Evolutionary conservation across 768 basidiomycete species (phyloP).

Genomic region (Hortiboletus campestris): DNA sequence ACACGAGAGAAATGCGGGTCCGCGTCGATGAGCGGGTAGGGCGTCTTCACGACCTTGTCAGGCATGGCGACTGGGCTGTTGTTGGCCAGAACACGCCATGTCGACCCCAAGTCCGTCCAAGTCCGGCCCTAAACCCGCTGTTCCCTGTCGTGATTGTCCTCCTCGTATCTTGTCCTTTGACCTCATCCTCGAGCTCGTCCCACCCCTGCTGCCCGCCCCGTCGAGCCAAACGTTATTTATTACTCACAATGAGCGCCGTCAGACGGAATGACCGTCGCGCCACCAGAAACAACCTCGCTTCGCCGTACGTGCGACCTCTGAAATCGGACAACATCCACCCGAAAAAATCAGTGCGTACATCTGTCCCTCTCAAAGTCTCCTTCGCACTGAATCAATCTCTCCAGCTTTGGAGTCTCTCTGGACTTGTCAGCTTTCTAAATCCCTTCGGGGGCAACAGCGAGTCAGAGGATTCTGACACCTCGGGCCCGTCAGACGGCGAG

Average conservation of each 20-base stretch:
- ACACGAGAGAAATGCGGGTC: constrained; percentile 91
- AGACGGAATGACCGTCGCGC: constrained; percentile 44
- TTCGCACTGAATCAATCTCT: constrained; percentile 11
- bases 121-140: constrained; percentile 33
- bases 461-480: constrained; percentile 20
- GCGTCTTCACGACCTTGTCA: constrained; percentile 54
- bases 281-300: constrained; percentile 39
- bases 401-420: constrained; percentile 52
- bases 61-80: constrained; percentile 28
- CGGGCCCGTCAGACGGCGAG: constrained; percentile 24
- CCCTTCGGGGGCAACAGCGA: constrained; percentile 36
- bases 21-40: constrained; percentile 89
- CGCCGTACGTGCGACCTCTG: constrained; percentile 53
- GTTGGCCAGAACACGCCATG: constrained; percentile 1
- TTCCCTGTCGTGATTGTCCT: constrained; percentile 22
- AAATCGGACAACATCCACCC: constrained; percentile 15
- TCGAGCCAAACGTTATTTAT: not conserved
- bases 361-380: not conserved
- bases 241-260: constrained; percentile 52
- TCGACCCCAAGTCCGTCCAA: constrained; percentile 9
- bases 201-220: too few relatives aligned
- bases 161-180: constrained; percentile 21
- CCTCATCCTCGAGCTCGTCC: constrained; percentile 9
- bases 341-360: constrained; percentile 48
- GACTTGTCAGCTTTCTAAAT: constrained; percentile 50